These are phyloP conservation scores for Lentinus brumalis DNA, from an alignment of 768 basidiomycete species.

Conservation along the genomic window DNA sequence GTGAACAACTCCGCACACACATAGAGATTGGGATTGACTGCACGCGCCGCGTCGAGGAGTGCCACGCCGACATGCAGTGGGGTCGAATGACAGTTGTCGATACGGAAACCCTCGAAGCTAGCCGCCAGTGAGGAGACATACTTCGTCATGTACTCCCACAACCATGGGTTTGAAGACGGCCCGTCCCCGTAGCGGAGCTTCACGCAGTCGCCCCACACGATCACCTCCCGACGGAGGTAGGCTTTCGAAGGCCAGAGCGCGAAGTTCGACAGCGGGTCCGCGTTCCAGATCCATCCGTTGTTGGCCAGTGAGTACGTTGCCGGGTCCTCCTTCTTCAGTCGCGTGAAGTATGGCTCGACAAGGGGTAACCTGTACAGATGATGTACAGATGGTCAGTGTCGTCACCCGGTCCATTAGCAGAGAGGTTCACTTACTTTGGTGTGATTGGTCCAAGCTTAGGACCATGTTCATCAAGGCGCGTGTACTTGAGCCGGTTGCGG, in stretches of 20 bases:
- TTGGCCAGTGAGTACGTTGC: conserved; percentile 82
- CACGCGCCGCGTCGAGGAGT: conserved; percentile 89
- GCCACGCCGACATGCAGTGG: conserved; percentile 95
- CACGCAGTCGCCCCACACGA: conserved; percentile 98
- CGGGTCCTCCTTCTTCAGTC: conserved; percentile 58
- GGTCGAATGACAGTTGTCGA: conserved; percentile 99
- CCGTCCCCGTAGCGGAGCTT: conserved; percentile 91
- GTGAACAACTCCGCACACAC: conserved; percentile 98
- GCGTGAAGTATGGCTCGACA: conserved; percentile 92
- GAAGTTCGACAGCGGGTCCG: conserved; percentile 93
- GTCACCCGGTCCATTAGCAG: neutral
- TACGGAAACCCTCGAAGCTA: conserved; percentile 92
- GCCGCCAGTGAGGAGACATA: conserved; percentile 83
- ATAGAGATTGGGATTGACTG: conserved; percentile 89
- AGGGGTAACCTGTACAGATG: conserved; percentile 64
- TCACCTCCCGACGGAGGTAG: conserved; percentile 94
- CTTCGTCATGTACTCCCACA: conserved; percentile 88
- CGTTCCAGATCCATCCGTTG: conserved; percentile 99
- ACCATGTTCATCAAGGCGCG: conserved; percentile 78
- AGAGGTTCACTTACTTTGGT: conserved; percentile 51
- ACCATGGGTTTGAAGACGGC: conserved; percentile 85
- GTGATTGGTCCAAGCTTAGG: conserved; percentile 84
- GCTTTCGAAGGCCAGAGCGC: conserved; percentile 90
- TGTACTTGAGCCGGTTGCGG: conserved; percentile 76
- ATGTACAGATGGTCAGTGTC: conserved; percentile 32